A percentile compares a stretch with the other conserved stretches of the same genome.
These are phyloP conservation scores for Monosiga brevicollis DNA, from an alignment of 78 protist species.

Conservation along the genomic window DNA sequence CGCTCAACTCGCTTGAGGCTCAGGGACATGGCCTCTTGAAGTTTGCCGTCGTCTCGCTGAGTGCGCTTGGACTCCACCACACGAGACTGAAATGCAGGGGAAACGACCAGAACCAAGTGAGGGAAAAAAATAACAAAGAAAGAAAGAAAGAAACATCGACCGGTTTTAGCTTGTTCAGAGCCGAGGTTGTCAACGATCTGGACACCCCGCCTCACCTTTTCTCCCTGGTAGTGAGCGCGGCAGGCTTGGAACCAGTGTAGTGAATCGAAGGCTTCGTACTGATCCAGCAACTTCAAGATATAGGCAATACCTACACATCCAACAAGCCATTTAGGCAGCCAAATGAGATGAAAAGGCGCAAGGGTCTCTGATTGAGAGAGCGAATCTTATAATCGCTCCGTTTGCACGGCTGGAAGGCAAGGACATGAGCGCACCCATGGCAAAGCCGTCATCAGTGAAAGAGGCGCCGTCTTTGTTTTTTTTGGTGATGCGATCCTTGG, in stretches of 20 bases:
- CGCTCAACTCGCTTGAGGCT: slow-evolving; percentile 36
- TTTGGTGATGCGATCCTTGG: slow-evolving; percentile 62
- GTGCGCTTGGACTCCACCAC: neutral
- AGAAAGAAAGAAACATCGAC: neutral
- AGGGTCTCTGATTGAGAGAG: neutral
- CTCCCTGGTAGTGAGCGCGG: slow-evolving; percentile 20
- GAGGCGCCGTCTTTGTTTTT: slow-evolving; percentile 34
- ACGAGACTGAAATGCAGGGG: neutral
- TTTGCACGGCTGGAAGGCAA: too few relatives aligned
- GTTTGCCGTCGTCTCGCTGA: slow-evolving; percentile 37
- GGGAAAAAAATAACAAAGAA: neutral
- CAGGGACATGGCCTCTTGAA: slow-evolving; percentile 26
- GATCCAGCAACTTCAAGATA: slow-evolving; percentile 71
- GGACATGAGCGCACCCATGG: slow-evolving; percentile 51
- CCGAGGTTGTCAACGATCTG: too few relatives aligned
- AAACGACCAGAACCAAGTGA: neutral
- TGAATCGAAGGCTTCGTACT: slow-evolving; percentile 55
- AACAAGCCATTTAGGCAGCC: neutral
- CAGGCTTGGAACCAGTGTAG: slow-evolving; percentile 90
- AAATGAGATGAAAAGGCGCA: neutral
- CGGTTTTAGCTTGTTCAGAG: too few relatives aligned
- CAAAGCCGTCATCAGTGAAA: slow-evolving; percentile 95
- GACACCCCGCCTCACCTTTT: neutral
- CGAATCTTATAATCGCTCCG: neutral
- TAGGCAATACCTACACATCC: slow-evolving; percentile 65